Percentiles rank a stretch among this genome's conserved stretches.
Conservation (phyloP, 306 rosid species). For the Vigna unguiculata region DNA sequence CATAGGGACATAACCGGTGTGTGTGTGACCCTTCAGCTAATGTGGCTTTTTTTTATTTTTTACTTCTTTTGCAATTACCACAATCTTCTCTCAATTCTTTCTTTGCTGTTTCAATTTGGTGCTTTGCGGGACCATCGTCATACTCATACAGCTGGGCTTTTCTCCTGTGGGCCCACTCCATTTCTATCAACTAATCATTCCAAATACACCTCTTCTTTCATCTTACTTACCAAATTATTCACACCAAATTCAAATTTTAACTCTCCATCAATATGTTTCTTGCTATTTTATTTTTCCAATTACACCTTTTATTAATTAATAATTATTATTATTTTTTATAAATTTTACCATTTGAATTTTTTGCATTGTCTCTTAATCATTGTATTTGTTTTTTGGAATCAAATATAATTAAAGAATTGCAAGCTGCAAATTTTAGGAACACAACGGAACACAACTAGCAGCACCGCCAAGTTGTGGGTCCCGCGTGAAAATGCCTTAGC, state of each 20-base stretch:
- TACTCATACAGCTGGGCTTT: constrained; percentile 24
- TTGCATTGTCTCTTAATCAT: too few species aligned
- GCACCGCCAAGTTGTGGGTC: constrained; percentile 43
- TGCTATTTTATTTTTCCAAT: too few species aligned
- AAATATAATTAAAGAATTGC: constrained; percentile 13
- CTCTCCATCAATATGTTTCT: too few species aligned
- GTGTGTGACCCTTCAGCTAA: constrained; percentile 17
- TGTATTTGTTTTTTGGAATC: too few species aligned
- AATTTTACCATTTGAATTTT: too few species aligned
- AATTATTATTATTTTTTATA: too few species aligned
- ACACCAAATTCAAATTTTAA: too few species aligned
- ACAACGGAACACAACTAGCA: constrained; percentile 20
- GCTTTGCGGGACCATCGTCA: constrained; percentile 35
- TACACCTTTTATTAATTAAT: too few species aligned
- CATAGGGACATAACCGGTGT: neutral
- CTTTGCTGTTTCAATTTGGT: constrained; percentile 11
- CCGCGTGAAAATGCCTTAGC: neutral
- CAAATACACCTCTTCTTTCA: too few species aligned
- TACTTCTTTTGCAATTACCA: constrained; percentile 20
- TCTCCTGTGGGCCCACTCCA: constrained; percentile 26
- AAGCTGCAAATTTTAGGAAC: constrained; percentile 2
- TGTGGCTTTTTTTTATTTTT: constrained; percentile 30
- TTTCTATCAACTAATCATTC: neutral
- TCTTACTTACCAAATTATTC: too few species aligned
- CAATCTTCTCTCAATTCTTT: neutral